A percentile compares a stretch with the other conserved stretches of the same genome.
phyloP scores from a whole-genome alignment of 139 green algal species.

The Tetraselmis striata region DNA sequence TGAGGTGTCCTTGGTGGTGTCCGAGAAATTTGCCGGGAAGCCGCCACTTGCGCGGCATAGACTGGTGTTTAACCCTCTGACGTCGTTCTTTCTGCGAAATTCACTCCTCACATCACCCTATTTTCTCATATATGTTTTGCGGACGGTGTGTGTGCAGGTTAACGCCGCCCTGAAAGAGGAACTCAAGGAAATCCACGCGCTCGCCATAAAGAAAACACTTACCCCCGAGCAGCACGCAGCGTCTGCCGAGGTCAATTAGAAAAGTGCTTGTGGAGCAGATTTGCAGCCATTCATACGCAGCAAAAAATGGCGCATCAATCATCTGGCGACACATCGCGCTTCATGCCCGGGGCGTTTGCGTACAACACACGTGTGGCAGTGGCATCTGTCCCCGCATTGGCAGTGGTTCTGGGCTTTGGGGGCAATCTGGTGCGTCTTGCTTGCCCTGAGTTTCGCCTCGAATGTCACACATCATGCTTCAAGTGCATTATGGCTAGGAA shows the following conservation, averaged over 20 bases:
- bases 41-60: background rate
- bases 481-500: too few species aligned
- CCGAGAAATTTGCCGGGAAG: conserved; percentile 8
- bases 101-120: background rate
- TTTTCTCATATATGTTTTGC: too few species aligned
- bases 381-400: background rate
- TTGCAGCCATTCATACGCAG: too few species aligned
- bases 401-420: background rate
- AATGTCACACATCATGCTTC: too few species aligned
- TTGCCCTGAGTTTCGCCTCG: too few species aligned
- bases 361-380: background rate
- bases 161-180: background rate
- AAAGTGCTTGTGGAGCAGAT: too few species aligned
- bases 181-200: conserved; percentile 13
- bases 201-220: conserved; percentile 10
- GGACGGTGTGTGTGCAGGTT: background rate
- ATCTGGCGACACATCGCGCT: background rate
- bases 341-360: background rate
- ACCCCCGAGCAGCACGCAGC: conserved; percentile 4
- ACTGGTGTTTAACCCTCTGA: background rate
- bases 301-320: background rate
- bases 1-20: conserved; percentile 1
- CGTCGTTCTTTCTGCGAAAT: background rate
- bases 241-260: too few species aligned
- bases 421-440: background rate